Conservation (phyloP, 2,329 filamentous ascomycete genomes). For the Akanthomyces dipterigenus region DNA sequence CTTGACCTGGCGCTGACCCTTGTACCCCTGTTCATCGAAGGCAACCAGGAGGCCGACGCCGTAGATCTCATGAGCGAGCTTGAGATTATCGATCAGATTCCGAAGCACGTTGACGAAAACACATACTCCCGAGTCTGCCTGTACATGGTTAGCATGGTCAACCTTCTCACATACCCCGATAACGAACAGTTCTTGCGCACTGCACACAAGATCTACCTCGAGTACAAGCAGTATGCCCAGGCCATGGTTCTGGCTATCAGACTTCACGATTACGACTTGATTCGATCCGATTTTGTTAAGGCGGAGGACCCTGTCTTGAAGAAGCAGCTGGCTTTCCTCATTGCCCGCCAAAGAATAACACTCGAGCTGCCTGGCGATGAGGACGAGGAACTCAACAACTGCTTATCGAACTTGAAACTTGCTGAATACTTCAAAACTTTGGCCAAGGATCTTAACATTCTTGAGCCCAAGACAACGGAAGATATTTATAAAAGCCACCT, state of each 20-base stretch:
- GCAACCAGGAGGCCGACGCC: constrained; percentile 96
- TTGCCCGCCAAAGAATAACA: constrained; percentile 85
- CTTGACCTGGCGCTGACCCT: constrained; percentile 76
- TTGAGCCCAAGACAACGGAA: constrained; percentile 93
- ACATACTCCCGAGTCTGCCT: constrained; percentile 89
- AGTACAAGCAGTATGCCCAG: constrained; percentile 87
- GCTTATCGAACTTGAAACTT: constrained; percentile 78
- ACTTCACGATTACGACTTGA: constrained; percentile 78
- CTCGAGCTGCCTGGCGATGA: constrained; percentile 65
- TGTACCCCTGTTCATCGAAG: constrained; percentile 91
- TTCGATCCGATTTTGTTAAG: constrained; percentile 72
- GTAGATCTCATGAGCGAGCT: constrained; percentile 96
- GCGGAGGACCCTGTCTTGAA: constrained; percentile 76
- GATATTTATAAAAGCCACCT: constrained; percentile 99
- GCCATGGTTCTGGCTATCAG: constrained; percentile 92
- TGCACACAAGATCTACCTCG: constrained; percentile 87
- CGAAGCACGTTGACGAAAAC: constrained; percentile 84
- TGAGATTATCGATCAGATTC: constrained; percentile 91
- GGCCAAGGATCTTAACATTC: constrained; percentile 91
- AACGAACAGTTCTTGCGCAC: constrained; percentile 93
- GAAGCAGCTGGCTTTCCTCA: constrained; percentile 90
- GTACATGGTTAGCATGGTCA: constrained; percentile 99
- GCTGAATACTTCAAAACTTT: constrained; percentile 90
- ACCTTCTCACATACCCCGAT: constrained; percentile 92
- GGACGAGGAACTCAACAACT: constrained; percentile 70